These are phyloP conservation scores for Cystobasidium tubakii DNA, from an alignment of 768 basidiomycete genomes.

Conservation along the genomic window DNA sequence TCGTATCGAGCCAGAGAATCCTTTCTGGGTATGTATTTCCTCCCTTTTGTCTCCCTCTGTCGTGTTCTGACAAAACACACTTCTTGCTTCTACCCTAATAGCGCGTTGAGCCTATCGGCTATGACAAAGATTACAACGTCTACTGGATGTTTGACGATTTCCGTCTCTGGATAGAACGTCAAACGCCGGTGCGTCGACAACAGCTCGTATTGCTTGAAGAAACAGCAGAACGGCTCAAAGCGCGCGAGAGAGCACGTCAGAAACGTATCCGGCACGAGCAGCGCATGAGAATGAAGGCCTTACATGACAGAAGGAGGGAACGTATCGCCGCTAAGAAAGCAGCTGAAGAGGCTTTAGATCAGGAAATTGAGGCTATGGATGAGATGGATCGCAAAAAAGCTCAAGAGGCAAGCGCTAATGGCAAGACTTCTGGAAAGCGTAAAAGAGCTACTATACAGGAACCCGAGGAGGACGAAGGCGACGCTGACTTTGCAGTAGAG, in stretches of 20 bases:
- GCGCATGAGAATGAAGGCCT: conserved; percentile 62
- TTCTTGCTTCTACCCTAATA: conserved; percentile 47
- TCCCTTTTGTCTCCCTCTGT: conserved; percentile 17
- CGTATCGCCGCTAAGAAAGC: conserved; percentile 47
- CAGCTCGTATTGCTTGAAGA: conserved; percentile 20
- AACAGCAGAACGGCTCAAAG: conserved; percentile 16
- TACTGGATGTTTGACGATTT: conserved; percentile 84
- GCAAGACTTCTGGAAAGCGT: conserved; percentile 6
- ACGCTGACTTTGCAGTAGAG: conserved; percentile 13
- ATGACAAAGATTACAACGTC: conserved; percentile 68
- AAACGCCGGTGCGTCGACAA: conserved; percentile 40
- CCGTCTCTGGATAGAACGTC: conserved; percentile 76
- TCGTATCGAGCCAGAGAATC: conserved; percentile 68
- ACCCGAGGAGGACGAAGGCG: conserved; percentile 1
- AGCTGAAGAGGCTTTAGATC: conserved; percentile 7
- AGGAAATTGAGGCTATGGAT: neutral
- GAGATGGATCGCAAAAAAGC: conserved; percentile 15
- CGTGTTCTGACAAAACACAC: neutral
- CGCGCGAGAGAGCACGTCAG: conserved; percentile 54
- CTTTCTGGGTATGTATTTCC: conserved; percentile 65
- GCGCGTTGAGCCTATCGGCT: conserved; percentile 81
- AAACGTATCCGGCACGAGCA: conserved; percentile 63
- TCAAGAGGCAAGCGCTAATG: conserved; percentile 36
- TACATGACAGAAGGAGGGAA: conserved; percentile 54
- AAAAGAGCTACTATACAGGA: neutral